A percentile compares a stretch with the other conserved stretches of the same genome.
Evolutionary conservation across 805 yeast species (phyloP).

Genomic region (Peterozyma toletana): DNA sequence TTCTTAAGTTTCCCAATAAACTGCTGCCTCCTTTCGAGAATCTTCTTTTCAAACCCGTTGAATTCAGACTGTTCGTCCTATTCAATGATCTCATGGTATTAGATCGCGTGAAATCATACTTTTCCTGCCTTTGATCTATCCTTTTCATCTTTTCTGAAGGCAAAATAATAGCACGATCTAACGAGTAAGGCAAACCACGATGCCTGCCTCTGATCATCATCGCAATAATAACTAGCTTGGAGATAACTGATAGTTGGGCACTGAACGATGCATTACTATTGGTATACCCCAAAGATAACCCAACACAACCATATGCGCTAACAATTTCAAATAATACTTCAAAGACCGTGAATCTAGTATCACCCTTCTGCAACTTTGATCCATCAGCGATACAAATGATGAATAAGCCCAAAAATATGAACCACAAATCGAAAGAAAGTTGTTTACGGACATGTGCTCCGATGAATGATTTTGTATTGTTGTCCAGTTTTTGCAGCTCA

Average conservation of each 20-base stretch:
- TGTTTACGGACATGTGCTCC: slow-evolving; percentile 88
- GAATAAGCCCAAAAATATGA: slow-evolving; percentile 77
- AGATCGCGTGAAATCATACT: background rate
- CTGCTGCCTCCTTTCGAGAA: too few species aligned
- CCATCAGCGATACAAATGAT: slow-evolving; percentile 86
- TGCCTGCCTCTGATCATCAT: slow-evolving; percentile 94
- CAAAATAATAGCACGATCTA: slow-evolving; percentile 89
- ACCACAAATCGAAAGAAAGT: slow-evolving; percentile 93
- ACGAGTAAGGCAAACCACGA: slow-evolving; percentile 89
- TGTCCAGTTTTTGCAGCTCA: slow-evolving; percentile 17
- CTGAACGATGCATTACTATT: slow-evolving; percentile 59
- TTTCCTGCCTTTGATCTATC: slow-evolving; percentile 52
- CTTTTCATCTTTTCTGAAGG: slow-evolving; percentile 61
- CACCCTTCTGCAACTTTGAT: slow-evolving; percentile 38
- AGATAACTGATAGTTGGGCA: slow-evolving; percentile 61
- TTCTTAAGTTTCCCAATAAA: slow-evolving; percentile 2
- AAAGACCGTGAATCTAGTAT: slow-evolving; percentile 56
- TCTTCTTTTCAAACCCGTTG: slow-evolving; percentile 4
- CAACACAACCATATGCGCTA: slow-evolving; percentile 96
- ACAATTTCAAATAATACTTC: slow-evolving; percentile 78
- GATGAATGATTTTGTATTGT: slow-evolving; percentile 53
- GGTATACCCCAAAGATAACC: slow-evolving; percentile 82
- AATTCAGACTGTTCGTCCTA: slow-evolving; percentile 1
- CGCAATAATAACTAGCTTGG: slow-evolving; percentile 80
- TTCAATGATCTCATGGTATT: background rate